These are phyloP conservation scores for Rhynchosporium secalis DNA, from an alignment of 2,329 filamentous ascomycete genomes.

Conservation along the genomic window DNA sequence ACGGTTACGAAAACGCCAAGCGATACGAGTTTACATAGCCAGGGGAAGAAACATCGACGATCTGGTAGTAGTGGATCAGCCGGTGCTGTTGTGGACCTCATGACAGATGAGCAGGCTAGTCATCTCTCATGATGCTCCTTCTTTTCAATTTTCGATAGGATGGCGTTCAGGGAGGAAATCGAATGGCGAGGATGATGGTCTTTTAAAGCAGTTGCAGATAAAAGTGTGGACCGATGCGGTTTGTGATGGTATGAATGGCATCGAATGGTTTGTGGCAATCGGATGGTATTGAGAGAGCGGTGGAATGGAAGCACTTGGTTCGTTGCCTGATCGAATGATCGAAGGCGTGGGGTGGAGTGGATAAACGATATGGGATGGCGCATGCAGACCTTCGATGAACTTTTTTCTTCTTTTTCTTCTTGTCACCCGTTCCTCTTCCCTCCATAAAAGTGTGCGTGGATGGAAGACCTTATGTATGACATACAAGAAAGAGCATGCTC, in stretches of 20 bases:
- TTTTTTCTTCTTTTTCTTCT: not conserved
- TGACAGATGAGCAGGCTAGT: constrained; percentile 36
- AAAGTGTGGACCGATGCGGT: constrained; percentile 4
- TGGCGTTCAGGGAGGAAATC: not conserved
- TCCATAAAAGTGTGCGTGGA: not conserved
- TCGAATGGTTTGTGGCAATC: too few species aligned
- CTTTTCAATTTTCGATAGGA: constrained; percentile 12
- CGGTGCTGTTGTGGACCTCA: constrained; percentile 24
- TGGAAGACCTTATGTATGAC: constrained; percentile 5
- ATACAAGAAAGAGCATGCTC: constrained; percentile 8
- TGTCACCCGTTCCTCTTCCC: not conserved
- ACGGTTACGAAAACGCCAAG: constrained; percentile 23
- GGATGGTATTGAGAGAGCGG: too few species aligned
- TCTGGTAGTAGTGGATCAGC: constrained; percentile 25
- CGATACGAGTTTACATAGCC: constrained; percentile 18
- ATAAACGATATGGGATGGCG: not conserved
- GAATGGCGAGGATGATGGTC: not conserved
- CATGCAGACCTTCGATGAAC: constrained; percentile 7
- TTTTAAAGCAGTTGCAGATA: not conserved
- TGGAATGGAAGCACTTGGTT: too few species aligned
- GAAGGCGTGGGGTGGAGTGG: not conserved
- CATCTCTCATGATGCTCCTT: constrained; percentile 32
- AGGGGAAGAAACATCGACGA: constrained; percentile 19
- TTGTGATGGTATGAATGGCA: not conserved
- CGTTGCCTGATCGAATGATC: too few species aligned